Percentiles rank a stretch among this genome's conserved stretches.
These are phyloP conservation scores for Claviceps arundinis DNA, from an alignment of 2,329 filamentous ascomycete species.

Conservation along the genomic window DNA sequence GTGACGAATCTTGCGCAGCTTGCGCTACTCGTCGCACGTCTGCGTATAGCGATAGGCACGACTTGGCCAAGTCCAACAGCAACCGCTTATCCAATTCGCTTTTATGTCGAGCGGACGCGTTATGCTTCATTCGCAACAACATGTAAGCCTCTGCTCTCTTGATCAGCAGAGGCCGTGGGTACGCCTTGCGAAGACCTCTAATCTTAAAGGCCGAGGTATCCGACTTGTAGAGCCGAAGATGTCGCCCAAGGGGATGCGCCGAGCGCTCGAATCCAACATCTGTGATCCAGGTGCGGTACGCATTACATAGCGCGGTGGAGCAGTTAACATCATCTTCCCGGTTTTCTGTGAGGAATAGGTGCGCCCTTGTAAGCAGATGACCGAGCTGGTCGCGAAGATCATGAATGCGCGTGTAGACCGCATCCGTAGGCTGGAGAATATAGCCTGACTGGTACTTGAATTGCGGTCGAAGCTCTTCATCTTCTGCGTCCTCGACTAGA, in stretches of 20 bases:
- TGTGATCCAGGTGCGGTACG: slow-evolving; percentile 92
- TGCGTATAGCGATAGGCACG: slow-evolving; percentile 81
- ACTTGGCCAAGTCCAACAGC: slow-evolving; percentile 76
- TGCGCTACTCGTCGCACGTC: slow-evolving; percentile 94
- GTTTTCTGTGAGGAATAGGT: slow-evolving; percentile 66
- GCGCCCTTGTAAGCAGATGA: slow-evolving; percentile 66
- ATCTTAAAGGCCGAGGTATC: slow-evolving; percentile 92
- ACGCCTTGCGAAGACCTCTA: slow-evolving; percentile 80
- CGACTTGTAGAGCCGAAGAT: slow-evolving; percentile 69
- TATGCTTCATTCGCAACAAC: slow-evolving; percentile 84
- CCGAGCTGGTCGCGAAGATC: slow-evolving; percentile 69
- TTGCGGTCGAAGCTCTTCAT: slow-evolving; percentile 71
- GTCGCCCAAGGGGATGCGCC: slow-evolving; percentile 80
- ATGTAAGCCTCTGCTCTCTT: slow-evolving; percentile 92
- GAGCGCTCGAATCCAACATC: slow-evolving; percentile 95
- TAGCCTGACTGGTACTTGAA: slow-evolving; percentile 88
- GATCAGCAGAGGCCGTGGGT: slow-evolving; percentile 82
- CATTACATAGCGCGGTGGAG: slow-evolving; percentile 84
- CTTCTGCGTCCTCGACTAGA: slow-evolving; percentile 53
- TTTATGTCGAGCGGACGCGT: slow-evolving; percentile 74
- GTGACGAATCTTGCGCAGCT: slow-evolving; percentile 78
- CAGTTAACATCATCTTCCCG: slow-evolving; percentile 94
- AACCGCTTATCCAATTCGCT: slow-evolving; percentile 80
- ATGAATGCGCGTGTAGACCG: slow-evolving; percentile 65
- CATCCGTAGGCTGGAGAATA: slow-evolving; percentile 41